Percentiles rank a stretch among this genome's conserved stretches.
These are phyloP conservation scores for Saccharum hybrid DNA, from an alignment of 202 grass and related monocot genomes.

Conservation along the genomic window DNA sequence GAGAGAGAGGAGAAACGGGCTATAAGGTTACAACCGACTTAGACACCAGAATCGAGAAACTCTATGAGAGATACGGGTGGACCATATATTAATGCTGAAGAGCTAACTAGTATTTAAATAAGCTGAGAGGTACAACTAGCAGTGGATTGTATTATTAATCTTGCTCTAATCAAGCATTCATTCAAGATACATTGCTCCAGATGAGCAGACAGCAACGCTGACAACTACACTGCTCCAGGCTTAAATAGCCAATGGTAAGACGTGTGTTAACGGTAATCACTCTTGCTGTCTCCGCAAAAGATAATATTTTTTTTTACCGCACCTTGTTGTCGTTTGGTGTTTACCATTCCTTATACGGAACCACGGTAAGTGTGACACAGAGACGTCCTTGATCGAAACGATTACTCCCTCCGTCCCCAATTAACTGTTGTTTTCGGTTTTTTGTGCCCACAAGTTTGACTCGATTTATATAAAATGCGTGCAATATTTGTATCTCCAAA, in stretches of 20 bases:
- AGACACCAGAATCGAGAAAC: too few relatives aligned
- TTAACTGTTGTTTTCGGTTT: too few relatives aligned
- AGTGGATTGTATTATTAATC: too few relatives aligned
- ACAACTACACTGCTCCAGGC: neutral
- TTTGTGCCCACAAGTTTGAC: too few relatives aligned
- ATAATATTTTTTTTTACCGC: neutral
- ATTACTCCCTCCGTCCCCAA: neutral
- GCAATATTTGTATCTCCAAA: too few relatives aligned
- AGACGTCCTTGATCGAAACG: neutral
- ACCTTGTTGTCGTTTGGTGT: neutral
- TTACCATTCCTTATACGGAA: neutral
- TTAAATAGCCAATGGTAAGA: neutral
- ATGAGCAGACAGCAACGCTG: neutral
- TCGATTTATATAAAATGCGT: too few relatives aligned
- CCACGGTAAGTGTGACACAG: neutral
- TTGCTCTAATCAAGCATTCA: neutral
- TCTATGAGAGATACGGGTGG: too few relatives aligned
- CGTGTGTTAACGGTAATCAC: neutral
- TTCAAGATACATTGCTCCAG: neutral
- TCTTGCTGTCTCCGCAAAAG: neutral
- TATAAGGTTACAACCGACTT: too few relatives aligned
- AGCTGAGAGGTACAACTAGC: too few relatives aligned
- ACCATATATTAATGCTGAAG: too few relatives aligned
- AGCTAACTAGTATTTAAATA: too few relatives aligned
- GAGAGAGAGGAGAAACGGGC: too few relatives aligned